These are phyloP conservation scores for Phylloporus sp. DNA, from an alignment of 768 basidiomycete genomes.

Conservation along the genomic window DNA sequence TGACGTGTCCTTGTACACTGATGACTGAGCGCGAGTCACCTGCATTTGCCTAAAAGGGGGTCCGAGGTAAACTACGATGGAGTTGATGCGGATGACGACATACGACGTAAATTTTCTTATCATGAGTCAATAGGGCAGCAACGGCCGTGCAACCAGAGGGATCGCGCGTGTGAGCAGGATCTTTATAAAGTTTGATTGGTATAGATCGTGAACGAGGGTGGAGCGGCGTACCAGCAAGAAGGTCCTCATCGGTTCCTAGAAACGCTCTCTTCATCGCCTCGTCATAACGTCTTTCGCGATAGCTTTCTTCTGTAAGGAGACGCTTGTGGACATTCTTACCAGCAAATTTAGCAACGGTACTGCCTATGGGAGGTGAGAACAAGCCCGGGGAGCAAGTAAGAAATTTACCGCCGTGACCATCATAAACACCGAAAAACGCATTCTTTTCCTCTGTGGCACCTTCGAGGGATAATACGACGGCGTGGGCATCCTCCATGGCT, in stretches of 20 bases:
- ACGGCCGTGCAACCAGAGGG: conserved; percentile 97
- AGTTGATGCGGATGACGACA: conserved; percentile 26
- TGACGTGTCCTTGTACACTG: conserved; percentile 78
- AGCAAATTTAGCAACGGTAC: conserved; percentile 81
- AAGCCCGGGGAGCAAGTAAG: neutral
- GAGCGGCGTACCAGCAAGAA: conserved; percentile 65
- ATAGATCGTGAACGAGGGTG: neutral
- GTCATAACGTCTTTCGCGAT: conserved; percentile 65
- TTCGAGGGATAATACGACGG: conserved; percentile 67
- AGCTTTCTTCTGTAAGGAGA: conserved; percentile 66
- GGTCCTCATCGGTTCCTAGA: conserved; percentile 91
- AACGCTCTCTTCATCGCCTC: conserved; percentile 84
- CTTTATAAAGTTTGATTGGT: conserved; percentile 39
- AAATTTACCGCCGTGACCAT: conserved; percentile 89
- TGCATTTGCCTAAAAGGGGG: conserved; percentile 76
- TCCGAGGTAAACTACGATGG: conserved; percentile 1
- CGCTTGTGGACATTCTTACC: conserved; percentile 82
- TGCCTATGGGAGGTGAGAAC: conserved; percentile 44
- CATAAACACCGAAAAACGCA: conserved; percentile 95
- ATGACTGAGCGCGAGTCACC: conserved; percentile 94
- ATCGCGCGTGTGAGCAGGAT: conserved; percentile 83
- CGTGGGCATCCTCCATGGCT: conserved; percentile 99
- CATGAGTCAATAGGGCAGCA: conserved; percentile 74
- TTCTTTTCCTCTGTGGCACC: conserved; percentile 45
- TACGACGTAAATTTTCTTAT: conserved; percentile 78